A percentile compares a stretch with the other conserved stretches of the same genome.
Conservation (phyloP, 805 yeast species). For the Torulaspora microellipsoides region DNA sequence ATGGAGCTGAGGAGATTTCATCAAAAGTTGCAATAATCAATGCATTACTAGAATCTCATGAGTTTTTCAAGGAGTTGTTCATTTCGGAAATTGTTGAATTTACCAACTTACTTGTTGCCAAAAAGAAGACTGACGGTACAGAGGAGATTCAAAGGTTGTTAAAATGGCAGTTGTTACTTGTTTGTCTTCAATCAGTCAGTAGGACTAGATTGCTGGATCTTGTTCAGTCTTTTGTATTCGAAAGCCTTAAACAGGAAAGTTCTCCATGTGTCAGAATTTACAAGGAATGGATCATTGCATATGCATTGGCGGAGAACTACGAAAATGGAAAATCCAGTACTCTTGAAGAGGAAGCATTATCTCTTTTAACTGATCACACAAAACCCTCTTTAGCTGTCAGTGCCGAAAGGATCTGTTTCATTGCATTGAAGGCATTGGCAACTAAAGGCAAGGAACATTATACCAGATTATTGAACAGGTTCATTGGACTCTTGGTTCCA, state of each 20-base stretch:
- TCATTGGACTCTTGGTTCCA: slow-evolving; percentile 53
- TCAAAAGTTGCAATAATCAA: slow-evolving; percentile 49
- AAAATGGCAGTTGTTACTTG: slow-evolving; percentile 48
- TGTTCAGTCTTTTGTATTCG: slow-evolving; percentile 31
- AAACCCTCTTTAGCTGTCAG: slow-evolving; percentile 49
- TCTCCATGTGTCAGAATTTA: slow-evolving; percentile 74
- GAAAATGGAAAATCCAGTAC: slow-evolving; percentile 12
- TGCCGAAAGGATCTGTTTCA: slow-evolving; percentile 56
- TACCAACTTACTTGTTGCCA: slow-evolving; percentile 45
- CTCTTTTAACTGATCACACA: slow-evolving; percentile 33
- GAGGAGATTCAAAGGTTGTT: slow-evolving; percentile 66
- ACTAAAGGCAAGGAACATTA: slow-evolving; percentile 23
- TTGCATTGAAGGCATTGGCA: slow-evolving; percentile 46
- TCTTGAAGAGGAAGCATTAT: slow-evolving; percentile 26
- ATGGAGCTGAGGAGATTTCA: slow-evolving; percentile 56
- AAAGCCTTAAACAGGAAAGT: slow-evolving; percentile 53
- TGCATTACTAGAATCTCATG: slow-evolving; percentile 38
- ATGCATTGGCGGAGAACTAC: slow-evolving; percentile 14
- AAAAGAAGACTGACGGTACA: slow-evolving; percentile 56
- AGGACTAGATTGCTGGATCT: slow-evolving; percentile 19
- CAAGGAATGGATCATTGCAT: slow-evolving; percentile 72
- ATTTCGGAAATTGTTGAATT: slow-evolving; percentile 27
- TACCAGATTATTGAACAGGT: slow-evolving; percentile 37
- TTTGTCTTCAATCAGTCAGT: slow-evolving; percentile 39
- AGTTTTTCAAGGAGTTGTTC: slow-evolving; percentile 21